Evolutionary conservation across 2,329 filamentous ascomycete genomes (phyloP), one percentile per base, ranked within the genome.

Genomic region (Cryphonectria carpinicola): DNA sequence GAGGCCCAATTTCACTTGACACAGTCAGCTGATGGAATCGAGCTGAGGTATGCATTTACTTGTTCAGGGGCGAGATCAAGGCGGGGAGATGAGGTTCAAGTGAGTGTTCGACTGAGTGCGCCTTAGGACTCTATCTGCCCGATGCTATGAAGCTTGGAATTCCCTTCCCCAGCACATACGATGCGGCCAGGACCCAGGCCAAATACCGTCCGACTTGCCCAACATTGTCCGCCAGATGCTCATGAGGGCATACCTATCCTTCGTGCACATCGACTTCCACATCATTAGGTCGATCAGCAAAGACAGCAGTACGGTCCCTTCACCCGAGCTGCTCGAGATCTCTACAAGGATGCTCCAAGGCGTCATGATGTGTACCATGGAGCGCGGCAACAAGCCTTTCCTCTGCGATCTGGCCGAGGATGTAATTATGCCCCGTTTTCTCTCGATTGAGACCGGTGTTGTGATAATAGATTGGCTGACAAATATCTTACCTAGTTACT

Each of bases 161-260:
- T 60, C 65, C 37, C 49, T 67, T n/a, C 65, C 65, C 17, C n/a
- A 67, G 43, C 41, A 65, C 41, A 25, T 67, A 10, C 22, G 54
- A 32, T 67, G 32, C 22, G 49, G 39, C 2, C 22, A 37, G 17
- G 37, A 67, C 6, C n/a, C 35, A 39, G 6, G 37, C n/a, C 13
- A 25, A 8, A 43, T n/a, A 6, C 41, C 65, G 6, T 22, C 65
- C 11, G 41, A 61, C 2, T 17, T 67, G 17, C 65, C 37, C 22
- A 39, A 41, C 8, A 37, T 17, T 14, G 19, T 14, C 52, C 52
- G 65, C 39, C 54, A 60, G 25, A 60, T 28, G 37, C 54, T 67
- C 11, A 37, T 35, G 14, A 58, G 39, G 6, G 52, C 46, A 32
- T 39, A 67, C 25, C 25, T 67, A 19, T 46, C 49, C 5, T 67